Conservation (phyloP, 1,284 basidiomycete species). For the Schizopora paradoxa region DNA sequence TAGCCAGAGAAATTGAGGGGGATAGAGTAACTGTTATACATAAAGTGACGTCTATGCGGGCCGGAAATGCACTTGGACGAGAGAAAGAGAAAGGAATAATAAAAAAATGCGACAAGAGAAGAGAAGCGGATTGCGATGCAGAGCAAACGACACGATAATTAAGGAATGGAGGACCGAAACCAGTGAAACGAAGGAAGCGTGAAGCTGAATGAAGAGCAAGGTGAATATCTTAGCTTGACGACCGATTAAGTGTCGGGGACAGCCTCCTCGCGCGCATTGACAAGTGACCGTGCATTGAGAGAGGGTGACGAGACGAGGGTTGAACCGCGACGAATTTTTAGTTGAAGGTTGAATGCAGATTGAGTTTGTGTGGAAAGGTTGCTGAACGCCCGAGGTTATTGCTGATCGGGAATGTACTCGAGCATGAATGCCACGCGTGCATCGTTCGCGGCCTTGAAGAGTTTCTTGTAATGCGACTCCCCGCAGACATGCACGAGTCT, state of each 20-base stretch:
- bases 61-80: background rate
- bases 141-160: conserved; percentile 29
- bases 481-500: conserved; percentile 68
- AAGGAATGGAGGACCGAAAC: conserved; percentile 23
- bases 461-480: conserved; percentile 58
- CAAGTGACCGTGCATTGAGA: conserved; percentile 1
- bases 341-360: background rate
- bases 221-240: background rate
- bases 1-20: conserved; percentile 4
- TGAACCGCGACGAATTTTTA: no score
- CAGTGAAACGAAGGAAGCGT: background rate
- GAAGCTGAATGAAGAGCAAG: background rate
- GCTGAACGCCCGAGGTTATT: conserved; percentile 23
- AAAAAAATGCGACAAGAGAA: conserved; percentile 20
- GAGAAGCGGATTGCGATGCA: conserved; percentile 22
- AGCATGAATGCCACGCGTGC: conserved; percentile 67
- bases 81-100: conserved; percentile 16
- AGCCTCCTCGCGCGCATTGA: background rate
- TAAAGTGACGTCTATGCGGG: background rate
- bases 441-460: conserved; percentile 67
- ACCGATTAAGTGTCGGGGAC: background rate
- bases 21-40: conserved; percentile 12
- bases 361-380: background rate
- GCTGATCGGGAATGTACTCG: conserved; percentile 40
- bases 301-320: no score